Evolutionary conservation across 345 rosid species (phyloP), one percentile per base, ranked within the genome.

Genomic region (Camelina hispida): DNA sequence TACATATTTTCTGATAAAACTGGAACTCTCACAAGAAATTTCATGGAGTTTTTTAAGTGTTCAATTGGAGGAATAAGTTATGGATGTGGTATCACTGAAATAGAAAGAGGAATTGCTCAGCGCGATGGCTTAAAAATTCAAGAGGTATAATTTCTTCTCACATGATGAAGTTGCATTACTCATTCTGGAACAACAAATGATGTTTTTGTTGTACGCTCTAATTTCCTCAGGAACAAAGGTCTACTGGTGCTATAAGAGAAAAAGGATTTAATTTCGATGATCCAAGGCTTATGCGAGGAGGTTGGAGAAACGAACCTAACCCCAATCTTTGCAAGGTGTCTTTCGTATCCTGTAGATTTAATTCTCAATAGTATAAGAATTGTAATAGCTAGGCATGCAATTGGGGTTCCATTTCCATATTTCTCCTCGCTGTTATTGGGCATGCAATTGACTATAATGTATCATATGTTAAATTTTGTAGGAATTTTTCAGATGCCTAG

Each of bases 1-100:
- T 94, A 88, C 77, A 89, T 94, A 46, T 94, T 95, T 82, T 92
- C 99, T 57, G 98, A 95, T 83, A 95, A 95, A 87, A 95, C 99
- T 54, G 99, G 99, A 80, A 95, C 99, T 62, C 86, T 92, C 69
- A 95, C 99, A 10, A 86, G 99, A 82, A 95, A 92, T 79, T 78
- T 90, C 79, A 92, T 95, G 99, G 99, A 95, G 86, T 95, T 95
- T 76, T 95, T 95, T 77, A 95, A 95, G 84, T 92, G 99, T 82
- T 92, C 99, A 42, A 89, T 95, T 83, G 99, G 94, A 73, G 99
- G 97, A 72, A 91, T 87, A 82, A 80, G 82, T 57, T 95, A 95
- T 83, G 99, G 99, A 68, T 78, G 87, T 73, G 99, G 99, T 69
- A 59, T 89, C 73, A 95, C 98, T 63, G 99, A 92, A 83, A 90